Conservation (phyloP, 2,329 filamentous ascomycete genomes). For the Didymella glomerata region DNA sequence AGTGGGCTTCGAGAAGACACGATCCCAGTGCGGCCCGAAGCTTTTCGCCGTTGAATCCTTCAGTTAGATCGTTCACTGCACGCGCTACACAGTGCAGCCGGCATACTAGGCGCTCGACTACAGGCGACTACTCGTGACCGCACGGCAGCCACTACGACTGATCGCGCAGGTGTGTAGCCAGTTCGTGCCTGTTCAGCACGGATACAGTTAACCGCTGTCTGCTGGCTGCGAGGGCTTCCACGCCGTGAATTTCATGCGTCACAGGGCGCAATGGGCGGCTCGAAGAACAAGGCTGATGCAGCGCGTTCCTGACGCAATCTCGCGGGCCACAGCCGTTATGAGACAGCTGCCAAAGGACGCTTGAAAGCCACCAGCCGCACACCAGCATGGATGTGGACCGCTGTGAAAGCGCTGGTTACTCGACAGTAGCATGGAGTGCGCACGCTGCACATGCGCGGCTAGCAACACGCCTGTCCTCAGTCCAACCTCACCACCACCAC, state of each 20-base stretch:
- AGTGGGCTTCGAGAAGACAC: constrained; percentile 50
- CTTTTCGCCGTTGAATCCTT: constrained; percentile 48
- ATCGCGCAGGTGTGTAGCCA: constrained; percentile 49
- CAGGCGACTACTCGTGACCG: constrained; percentile 11
- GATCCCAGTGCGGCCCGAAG: constrained; percentile 51
- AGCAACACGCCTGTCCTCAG: constrained; percentile 25
- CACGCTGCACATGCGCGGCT: constrained; percentile 36
- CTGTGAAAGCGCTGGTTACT: constrained; percentile 35
- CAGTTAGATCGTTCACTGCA: constrained; percentile 47
- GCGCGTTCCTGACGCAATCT: constrained; percentile 55
- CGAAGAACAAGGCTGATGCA: constrained; percentile 52
- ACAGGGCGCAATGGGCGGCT: constrained; percentile 48
- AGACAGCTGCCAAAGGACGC: constrained; percentile 43
- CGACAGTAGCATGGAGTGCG: constrained; percentile 40
- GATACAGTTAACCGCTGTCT: constrained; percentile 36
- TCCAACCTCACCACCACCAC: constrained; percentile 34
- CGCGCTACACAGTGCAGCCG: constrained; percentile 33
- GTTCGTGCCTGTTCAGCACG: constrained; percentile 33
- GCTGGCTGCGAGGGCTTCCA: constrained; percentile 32
- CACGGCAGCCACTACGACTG: constrained; percentile 36
- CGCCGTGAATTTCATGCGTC: constrained; percentile 44
- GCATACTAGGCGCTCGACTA: constrained; percentile 41
- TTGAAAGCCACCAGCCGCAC: constrained; percentile 36
- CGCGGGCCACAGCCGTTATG: constrained; percentile 48
- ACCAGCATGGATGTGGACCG: constrained; percentile 34